These are phyloP conservation scores for Aspergillus egyptiacus DNA, from an alignment of 495 filamentous ascomycete species.

Conservation along the genomic window DNA sequence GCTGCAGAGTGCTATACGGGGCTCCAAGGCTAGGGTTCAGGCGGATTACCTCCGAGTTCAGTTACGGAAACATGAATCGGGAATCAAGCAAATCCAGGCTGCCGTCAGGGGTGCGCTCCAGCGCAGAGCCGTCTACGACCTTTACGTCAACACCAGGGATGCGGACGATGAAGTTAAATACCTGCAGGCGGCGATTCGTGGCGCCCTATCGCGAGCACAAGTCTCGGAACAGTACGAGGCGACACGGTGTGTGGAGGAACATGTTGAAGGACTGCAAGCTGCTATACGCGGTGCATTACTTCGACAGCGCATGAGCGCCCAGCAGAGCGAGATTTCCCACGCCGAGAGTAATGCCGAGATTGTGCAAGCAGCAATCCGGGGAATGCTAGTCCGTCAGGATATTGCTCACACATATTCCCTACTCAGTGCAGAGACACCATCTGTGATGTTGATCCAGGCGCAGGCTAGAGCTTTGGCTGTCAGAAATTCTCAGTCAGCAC, in stretches of 20 bases:
- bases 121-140: slow-evolving; percentile 40
- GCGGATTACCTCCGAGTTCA: slow-evolving; percentile 57
- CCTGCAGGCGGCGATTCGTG: slow-evolving; percentile 69
- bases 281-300: slow-evolving; percentile 37
- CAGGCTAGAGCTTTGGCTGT: slow-evolving; percentile 33
- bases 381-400: slow-evolving; percentile 40
- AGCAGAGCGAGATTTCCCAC: slow-evolving; percentile 44
- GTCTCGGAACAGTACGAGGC: slow-evolving; percentile 37
- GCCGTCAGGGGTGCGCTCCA: slow-evolving; percentile 56
- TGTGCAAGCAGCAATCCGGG: slow-evolving; percentile 50
- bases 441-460: slow-evolving; percentile 45
- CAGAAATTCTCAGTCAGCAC: slow-evolving; percentile 24
- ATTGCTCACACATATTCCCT: slow-evolving; percentile 29
- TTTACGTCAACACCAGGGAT: slow-evolving; percentile 42
- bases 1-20: slow-evolving; percentile 81
- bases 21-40: slow-evolving; percentile 63
- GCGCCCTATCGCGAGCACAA: slow-evolving; percentile 42
- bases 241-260: slow-evolving; percentile 29
- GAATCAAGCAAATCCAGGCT: slow-evolving; percentile 54
- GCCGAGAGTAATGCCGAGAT: slow-evolving; percentile 21
- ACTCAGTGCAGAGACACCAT: slow-evolving; percentile 25
- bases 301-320: slow-evolving; percentile 43
- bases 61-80: slow-evolving; percentile 51
- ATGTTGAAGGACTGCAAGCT: slow-evolving; percentile 34
- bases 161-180: slow-evolving; percentile 45